These are phyloP conservation scores for Zizania latifolia DNA, from an alignment of 176 grass and related monocot genomes.

Conservation along the genomic window DNA sequence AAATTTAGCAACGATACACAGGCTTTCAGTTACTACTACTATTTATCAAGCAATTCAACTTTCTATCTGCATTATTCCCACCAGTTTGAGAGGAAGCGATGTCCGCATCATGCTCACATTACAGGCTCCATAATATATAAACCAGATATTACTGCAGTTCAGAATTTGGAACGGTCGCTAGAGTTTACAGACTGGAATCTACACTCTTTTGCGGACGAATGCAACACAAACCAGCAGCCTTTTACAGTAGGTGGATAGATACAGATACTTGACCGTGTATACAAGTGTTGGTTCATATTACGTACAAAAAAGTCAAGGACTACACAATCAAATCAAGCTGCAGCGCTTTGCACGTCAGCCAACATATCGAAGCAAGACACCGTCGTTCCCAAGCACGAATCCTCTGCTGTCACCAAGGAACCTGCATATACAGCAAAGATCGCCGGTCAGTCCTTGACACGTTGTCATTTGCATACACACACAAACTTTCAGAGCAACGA, in stretches of 20 bases:
- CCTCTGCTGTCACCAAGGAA: slow-evolving; percentile 71
- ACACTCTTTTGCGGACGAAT: slow-evolving; percentile 22
- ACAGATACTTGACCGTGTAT: slow-evolving; percentile 5
- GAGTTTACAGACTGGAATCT: slow-evolving; percentile 15
- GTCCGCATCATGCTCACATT: not conserved
- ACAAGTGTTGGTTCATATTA: slow-evolving; percentile 20
- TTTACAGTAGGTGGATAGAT: not conserved
- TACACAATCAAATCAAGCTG: not conserved
- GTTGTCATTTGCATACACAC: not conserved
- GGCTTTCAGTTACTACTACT: not conserved
- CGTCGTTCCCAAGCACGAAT: slow-evolving; percentile 83
- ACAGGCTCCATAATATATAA: not conserved
- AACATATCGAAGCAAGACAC: slow-evolving; percentile 83
- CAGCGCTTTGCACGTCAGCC: slow-evolving; percentile 32
- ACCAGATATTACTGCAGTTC: not conserved
- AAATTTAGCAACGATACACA: not conserved
- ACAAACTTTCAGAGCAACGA: not conserved
- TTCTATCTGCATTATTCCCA: not conserved
- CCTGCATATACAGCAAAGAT: slow-evolving; percentile 27
- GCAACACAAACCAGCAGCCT: slow-evolving; percentile 22
- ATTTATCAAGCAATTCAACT: not conserved
- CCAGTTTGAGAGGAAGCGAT: not conserved
- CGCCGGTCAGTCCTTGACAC: not conserved
- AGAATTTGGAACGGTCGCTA: not conserved
- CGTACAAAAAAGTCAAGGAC: slow-evolving; percentile 35